Evolutionary conservation across 768 basidiomycete species (phyloP), one percentile per base, ranked within the genome.

Genomic region (Tricholoma hemisulphureum): DNA sequence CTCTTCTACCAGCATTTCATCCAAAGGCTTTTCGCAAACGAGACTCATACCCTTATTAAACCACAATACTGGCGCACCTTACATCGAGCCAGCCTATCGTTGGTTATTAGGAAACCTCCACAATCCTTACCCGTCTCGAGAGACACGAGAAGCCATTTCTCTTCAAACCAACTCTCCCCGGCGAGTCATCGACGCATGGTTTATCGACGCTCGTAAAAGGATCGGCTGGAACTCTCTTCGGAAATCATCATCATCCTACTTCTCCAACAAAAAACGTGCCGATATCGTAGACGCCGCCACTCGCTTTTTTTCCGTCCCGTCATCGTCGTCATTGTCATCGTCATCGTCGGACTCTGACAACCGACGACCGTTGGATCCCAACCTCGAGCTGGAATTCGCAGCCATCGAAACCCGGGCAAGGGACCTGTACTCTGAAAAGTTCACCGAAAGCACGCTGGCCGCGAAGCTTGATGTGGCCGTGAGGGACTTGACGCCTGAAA

Each of bases 201-300:
- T 84, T 29, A 60, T 73, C 18, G 75, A 77, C 7, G 71, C 68
- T 1, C 75, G 83, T 1, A 77, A 76, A 20, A 75, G 82, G 0
- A 83, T 84, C 0, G 83, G 83, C 0, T 85, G 83, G 84, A 83
- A 77, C 9, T 13, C 54, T 0, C 51, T 83, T 0, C 75, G 79
- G 2, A 71, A 69, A 48, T 48, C 52, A 0, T n/a, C n/a, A n/a
- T n/a, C n/a, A n/a, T n/a, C n/a, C n/a, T 68, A 62, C 10, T 80
- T 77, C 55, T 37, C 58, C 0, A 72, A 74, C 45, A 73, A n/a
- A n/a, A n/a, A 70, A 24, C 72, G 74, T 14, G 61, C 50, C 7
- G 63, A 71, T 11, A 76, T 78, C 8, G 60, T 79, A 16, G 66
- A 68, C 2, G 77, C 76, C 6, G 80, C 80, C 5, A 68, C 62